phyloP scores from a whole-genome alignment of 2,329 filamentous ascomycete genomes.

The Pleoardoris graminearum region DNA sequence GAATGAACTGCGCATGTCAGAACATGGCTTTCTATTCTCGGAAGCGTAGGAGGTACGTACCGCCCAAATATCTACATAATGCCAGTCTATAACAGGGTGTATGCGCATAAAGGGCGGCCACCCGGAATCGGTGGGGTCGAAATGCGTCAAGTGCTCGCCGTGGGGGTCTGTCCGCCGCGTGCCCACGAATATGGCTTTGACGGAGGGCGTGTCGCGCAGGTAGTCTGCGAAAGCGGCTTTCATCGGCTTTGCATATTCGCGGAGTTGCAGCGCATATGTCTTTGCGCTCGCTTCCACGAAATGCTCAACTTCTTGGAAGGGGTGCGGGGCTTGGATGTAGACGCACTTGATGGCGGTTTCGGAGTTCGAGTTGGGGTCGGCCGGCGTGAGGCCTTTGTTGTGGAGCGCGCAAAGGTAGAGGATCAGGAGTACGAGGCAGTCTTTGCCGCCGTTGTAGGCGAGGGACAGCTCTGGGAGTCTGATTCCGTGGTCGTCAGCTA shows the following conservation, averaged over 20 bases:
- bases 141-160: slow-evolving; percentile 75
- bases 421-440: slow-evolving; percentile 90
- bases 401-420: slow-evolving; percentile 73
- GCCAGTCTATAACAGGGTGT: slow-evolving; percentile 97
- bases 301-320: slow-evolving; percentile 81
- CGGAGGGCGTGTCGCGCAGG: slow-evolving; percentile 62
- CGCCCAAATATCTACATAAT: slow-evolving; percentile 92
- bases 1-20: slow-evolving; percentile 65
- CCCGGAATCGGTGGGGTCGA: slow-evolving; percentile 82
- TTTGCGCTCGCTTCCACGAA: slow-evolving; percentile 72
- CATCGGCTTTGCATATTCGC: slow-evolving; percentile 78
- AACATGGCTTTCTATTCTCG: not conserved
- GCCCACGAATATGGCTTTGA: slow-evolving; percentile 83
- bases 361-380: slow-evolving; percentile 24
- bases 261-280: slow-evolving; percentile 74
- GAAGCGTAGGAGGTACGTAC: slow-evolving; percentile 56
- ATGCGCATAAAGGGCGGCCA: slow-evolving; percentile 94
- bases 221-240: slow-evolving; percentile 79
- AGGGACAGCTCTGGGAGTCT: slow-evolving; percentile 80
- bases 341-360: slow-evolving; percentile 69
- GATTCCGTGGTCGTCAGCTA: slow-evolving; percentile 23
- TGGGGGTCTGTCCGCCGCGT: slow-evolving; percentile 92
- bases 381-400: slow-evolving; percentile 34
- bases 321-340: slow-evolving; percentile 83
- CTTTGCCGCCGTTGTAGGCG: slow-evolving; percentile 97